Evolutionary conservation across 2,329 filamentous ascomycete species (phyloP).

Genomic region (Penicillium sp.): DNA sequence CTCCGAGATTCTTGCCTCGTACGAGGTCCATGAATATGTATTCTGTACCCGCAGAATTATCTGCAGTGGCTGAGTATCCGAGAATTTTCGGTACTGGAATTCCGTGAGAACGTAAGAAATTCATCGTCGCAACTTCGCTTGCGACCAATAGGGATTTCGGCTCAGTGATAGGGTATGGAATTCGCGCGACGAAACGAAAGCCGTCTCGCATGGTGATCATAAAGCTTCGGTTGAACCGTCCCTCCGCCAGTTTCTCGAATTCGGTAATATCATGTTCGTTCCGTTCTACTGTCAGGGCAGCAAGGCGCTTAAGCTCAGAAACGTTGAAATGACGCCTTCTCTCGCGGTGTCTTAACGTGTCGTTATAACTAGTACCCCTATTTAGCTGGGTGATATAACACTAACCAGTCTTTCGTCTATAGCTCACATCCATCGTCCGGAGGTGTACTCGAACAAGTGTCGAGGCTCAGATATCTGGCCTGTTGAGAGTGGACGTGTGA

Average conservation of each 20-base stretch:
- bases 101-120: slow-evolving; percentile 35
- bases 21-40: slow-evolving; percentile 46
- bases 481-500: too few relatives aligned
- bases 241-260: slow-evolving; percentile 35
- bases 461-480: too few relatives aligned
- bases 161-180: slow-evolving; percentile 32
- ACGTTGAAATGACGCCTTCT: background rate
- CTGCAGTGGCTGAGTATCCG: slow-evolving; percentile 35
- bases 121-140: slow-evolving; percentile 46
- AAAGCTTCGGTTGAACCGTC: slow-evolving; percentile 33
- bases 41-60: slow-evolving; percentile 45
- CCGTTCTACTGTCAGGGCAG: slow-evolving; percentile 9
- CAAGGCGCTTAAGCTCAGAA: background rate
- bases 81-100: slow-evolving; percentile 41
- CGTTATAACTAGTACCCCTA: background rate
- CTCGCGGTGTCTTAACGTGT: background rate
- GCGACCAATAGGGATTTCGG: slow-evolving; percentile 34
- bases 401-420: background rate
- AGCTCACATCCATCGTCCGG: background rate
- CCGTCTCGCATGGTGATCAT: slow-evolving; percentile 27
- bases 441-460: background rate
- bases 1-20: slow-evolving; percentile 33
- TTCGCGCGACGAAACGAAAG: slow-evolving; percentile 26
- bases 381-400: background rate
- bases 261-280: slow-evolving; percentile 17